A percentile compares a stretch with the other conserved stretches of the same genome.
Evolutionary conservation across 352 stramenopile genomes (phyloP).

Genomic region (Pythium aristosporum): DNA sequence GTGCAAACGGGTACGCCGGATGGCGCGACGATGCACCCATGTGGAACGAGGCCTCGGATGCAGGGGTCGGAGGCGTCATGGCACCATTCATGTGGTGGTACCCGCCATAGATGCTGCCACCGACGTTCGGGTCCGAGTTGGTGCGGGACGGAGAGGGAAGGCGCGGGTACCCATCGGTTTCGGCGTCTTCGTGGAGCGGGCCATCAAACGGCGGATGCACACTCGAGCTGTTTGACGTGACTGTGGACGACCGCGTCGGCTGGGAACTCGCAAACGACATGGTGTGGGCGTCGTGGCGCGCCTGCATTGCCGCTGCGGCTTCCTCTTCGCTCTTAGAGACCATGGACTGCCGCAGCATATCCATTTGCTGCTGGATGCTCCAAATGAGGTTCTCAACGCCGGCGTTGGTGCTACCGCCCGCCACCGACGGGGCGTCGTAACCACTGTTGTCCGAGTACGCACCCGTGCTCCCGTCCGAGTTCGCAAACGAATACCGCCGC

Average conservation of each 20-base stretch:
- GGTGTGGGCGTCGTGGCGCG: slow-evolving; percentile 48
- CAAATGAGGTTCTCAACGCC: slow-evolving; percentile 75
- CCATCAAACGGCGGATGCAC: slow-evolving; percentile 36
- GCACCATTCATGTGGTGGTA: slow-evolving; percentile 21
- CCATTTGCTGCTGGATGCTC: slow-evolving; percentile 84
- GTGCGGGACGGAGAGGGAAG: slow-evolving; percentile 28
- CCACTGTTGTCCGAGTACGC: slow-evolving; percentile 15
- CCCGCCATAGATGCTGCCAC: slow-evolving; percentile 11
- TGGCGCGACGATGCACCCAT: slow-evolving; percentile 19
- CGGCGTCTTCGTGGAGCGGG: slow-evolving; percentile 30
- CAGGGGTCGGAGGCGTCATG: slow-evolving; percentile 25
- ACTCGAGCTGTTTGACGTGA: slow-evolving; percentile 53
- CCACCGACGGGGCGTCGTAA: slow-evolving; percentile 1
- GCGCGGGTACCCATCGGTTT: slow-evolving; percentile 16
- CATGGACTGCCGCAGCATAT: slow-evolving; percentile 71
- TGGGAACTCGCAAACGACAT: slow-evolving; percentile 67
- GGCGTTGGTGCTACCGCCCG: slow-evolving; percentile 28
- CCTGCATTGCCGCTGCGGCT: slow-evolving; percentile 31
- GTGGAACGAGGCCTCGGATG: slow-evolving; percentile 25
- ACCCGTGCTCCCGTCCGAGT: slow-evolving; percentile 27
- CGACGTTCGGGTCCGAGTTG: slow-evolving; percentile 26
- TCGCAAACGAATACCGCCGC: slow-evolving; percentile 26
- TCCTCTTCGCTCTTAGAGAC: slow-evolving; percentile 55
- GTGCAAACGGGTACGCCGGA: slow-evolving; percentile 30
- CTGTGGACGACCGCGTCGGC: slow-evolving; percentile 64